Base-by-base conservation (phyloP, 1,139 yeast genomes). In the Ashbya aceris region DNA sequence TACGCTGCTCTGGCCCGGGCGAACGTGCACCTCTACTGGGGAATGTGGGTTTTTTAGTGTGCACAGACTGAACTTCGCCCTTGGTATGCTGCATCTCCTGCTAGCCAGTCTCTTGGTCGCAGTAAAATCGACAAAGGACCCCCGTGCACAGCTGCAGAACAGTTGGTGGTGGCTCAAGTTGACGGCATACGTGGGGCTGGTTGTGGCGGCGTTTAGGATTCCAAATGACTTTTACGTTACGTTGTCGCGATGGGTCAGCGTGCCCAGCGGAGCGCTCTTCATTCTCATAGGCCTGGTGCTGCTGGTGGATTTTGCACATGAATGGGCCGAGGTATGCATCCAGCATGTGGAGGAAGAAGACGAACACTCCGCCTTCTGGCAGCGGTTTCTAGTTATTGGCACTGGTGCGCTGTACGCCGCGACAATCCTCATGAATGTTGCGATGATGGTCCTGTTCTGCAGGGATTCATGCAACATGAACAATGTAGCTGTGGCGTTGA, bases 281-380 rank as follows among this genome's bases (percentile, higher is more conserved):
- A 73, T 91, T 31, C 80, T 93, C 7, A 86, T 91, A 48, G 98
- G 98, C 0, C 71, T 93, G 45, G 84, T 93, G 8, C 70, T 93
- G 40, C 67, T 93, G 42, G 97, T 93, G 27, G 98, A 93, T 63
- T 91, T 87, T 70, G 97, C 98, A 9, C 98, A 93, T 64, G 93
- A 93, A 46, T 93, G 97, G 96, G 97, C 98, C 0, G 99, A 93
- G 56, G 85, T 83, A 8, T 93, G 98, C 60, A 73, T 91, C 43
- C 91, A 83, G 51, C 85, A 86, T 55, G 86, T 91, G 39, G 97
- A 91, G 61, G 71, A 76, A 51, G 93, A 83, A 52, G 95, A 89
- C 49, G 82, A 89, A 40, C 75, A 78, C 41, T 55, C 69, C 2
- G 45, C 58, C 2, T 74, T 84, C 52, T 91, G 98, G 98, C 78